Evolutionary conservation across 2,329 filamentous ascomycete species (phyloP), one percentile per base, ranked within the genome.

Genomic region (Ophiostoma angusticollis): DNA sequence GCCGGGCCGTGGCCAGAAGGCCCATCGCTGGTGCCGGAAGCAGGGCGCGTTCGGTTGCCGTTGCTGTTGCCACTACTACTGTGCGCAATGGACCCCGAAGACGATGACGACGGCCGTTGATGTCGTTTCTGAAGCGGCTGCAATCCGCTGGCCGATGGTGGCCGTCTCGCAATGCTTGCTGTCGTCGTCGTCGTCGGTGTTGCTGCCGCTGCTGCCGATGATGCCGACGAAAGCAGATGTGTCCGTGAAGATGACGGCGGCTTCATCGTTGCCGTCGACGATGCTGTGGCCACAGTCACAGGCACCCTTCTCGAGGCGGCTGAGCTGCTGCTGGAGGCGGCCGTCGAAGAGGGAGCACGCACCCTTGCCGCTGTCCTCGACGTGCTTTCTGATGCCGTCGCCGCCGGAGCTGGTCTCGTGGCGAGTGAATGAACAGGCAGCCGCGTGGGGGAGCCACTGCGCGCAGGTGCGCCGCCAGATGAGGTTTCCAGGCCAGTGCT

Each of bases 391-490:
- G n/a, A n/a, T n/a, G n/a, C n/a, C n/a, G n/a, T n/a, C n/a, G n/a
- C n/a, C n/a, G n/a, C n/a, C n/a, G n/a, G n/a, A n/a, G n/a, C n/a
- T n/a, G n/a, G n/a, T n/a, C n/a, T n/a, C n/a, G n/a, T n/a, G n/a
- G n/a, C n/a, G n/a, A n/a, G n/a, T n/a, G n/a, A n/a, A n/a, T n/a
- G n/a, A n/a, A 65, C 52, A 28, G 68, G 68, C 23, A 72, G 56
- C 28, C 68, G 62, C 49, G 63, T 72, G 2, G 69, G 67, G 9
- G 68, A 72, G 14, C 47, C 50, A 47, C 53, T 62, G 41, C 62
- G 57, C 19, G 51, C n/a, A n/a, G n/a, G n/a, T n/a, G n/a, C n/a
- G n/a, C n/a, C n/a, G n/a, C n/a, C n/a, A n/a, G n/a, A n/a, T n/a
- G n/a, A n/a, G n/a, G n/a, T n/a, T n/a, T n/a, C n/a, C n/a, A n/a